Conservation (phyloP, 2,329 filamentous ascomycete species). For the Penicillium sp. region DNA sequence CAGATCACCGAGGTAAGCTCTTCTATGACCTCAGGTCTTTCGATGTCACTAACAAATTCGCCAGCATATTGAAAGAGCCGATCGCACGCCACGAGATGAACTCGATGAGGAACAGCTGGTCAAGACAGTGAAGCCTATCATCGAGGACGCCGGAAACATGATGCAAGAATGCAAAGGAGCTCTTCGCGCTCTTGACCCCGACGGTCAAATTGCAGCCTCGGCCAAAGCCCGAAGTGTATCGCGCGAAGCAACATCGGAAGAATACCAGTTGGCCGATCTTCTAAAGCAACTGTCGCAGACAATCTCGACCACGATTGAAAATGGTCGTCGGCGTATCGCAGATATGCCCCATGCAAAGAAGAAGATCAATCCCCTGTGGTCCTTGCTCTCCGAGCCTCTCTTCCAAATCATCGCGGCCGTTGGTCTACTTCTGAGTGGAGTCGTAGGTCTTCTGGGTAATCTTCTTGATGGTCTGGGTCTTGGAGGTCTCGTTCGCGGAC, state of each 20-base stretch:
- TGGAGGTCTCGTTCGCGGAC: not conserved
- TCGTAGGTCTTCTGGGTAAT: not conserved
- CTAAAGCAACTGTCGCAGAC: not conserved
- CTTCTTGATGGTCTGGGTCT: not conserved
- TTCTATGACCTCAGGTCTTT: not conserved
- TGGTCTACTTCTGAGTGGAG: not conserved
- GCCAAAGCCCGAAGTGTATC: not conserved
- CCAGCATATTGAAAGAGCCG: not conserved
- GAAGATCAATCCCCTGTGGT: not conserved
- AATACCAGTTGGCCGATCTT: not conserved
- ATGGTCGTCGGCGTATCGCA: not conserved
- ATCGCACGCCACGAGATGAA: not conserved
- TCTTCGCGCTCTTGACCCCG: not conserved
- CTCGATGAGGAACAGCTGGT: not conserved
- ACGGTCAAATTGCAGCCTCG: not conserved
- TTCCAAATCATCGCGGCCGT: not conserved
- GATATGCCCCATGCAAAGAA: not conserved
- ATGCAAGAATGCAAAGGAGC: not conserved
- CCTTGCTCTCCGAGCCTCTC: not conserved
- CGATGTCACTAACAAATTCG: not conserved
- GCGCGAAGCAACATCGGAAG: not conserved
- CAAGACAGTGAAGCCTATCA: not conserved
- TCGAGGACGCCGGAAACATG: not conserved
- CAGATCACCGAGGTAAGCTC: not conserved
- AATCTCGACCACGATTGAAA: not conserved